Evolutionary conservation across 139 green algal genomes (phyloP), one percentile per base, ranked within the genome.

Genomic region (Edaphochlamys debaryana): DNA sequence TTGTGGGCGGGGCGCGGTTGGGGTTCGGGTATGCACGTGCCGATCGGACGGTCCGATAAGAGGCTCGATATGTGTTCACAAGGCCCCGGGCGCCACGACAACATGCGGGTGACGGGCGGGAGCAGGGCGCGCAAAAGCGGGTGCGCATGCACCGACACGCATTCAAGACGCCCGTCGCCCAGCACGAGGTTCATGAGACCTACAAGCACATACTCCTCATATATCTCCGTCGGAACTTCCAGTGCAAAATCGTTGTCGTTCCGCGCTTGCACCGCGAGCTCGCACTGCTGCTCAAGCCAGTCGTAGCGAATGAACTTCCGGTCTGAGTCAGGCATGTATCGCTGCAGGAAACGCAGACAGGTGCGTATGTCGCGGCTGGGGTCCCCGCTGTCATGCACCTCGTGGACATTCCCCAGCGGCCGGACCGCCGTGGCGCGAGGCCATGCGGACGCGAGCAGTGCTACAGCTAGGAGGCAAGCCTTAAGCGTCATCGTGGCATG

Each of bases 161-260:
- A 36, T 41, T 29, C 54, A 15, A 15, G 17, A 3, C 67, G 4
- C 54, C 32, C 25, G 38, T 25, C 22, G 34, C 8, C 8, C 27
- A 58, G 52, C 13, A 25, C 15, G 17, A 30, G 52, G 13, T 25
- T 80, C 36, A 1, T 9, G 27, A 4, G 5, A 54, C 67, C 22
- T 38, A 82, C 76, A 48, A 91, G 72, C 2, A 92, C 87, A 30
- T 88, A 84, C 38, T 92, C 87, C 0, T 88, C 68, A 41, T 90
- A 92, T 9, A 91, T 40, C 0, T 87, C 67, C 80, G 60, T 80
- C 0, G 89, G 89, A 17, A 92, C 85, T 17, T 41, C 73, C 23
- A 15, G 32, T 15, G 80, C 86, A 84, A 84, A 92, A 45, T 52
- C 41, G 54, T 67, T 80, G 30, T 75, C 68, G 4, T 25, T 42